Evolutionary conservation across 371 early-diverging fungal species (phyloP).

Genomic region (Neoconidiobolus thromboides): DNA sequence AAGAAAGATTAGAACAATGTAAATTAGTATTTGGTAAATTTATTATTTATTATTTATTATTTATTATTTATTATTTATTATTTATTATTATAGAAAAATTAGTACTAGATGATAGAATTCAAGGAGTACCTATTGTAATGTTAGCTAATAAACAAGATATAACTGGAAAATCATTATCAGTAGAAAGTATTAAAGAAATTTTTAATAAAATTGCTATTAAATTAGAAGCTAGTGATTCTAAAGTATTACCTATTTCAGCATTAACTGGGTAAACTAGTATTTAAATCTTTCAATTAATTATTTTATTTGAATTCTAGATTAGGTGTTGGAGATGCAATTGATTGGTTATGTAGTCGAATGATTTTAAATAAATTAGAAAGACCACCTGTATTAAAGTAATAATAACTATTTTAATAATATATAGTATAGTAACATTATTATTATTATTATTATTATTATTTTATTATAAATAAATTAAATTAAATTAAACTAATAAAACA

Average conservation of each 20-base stretch:
- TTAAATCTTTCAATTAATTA: neutral
- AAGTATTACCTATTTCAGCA: conserved; percentile 56
- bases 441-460: no score
- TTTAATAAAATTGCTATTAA: conserved; percentile 73
- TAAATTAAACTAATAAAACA: no score
- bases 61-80: neutral
- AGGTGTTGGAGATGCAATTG: conserved; percentile 68
- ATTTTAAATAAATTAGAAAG: conserved; percentile 56
- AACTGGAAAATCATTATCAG: conserved; percentile 31
- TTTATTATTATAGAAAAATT: conserved; percentile 28
- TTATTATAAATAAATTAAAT: no score
- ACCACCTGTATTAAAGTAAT: conserved; percentile 32
- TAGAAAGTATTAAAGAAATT: conserved; percentile 79
- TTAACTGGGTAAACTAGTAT: conserved; percentile 37
- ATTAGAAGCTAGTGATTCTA: conserved; percentile 51
- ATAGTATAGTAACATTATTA: no score
- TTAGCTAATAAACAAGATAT: conserved; percentile 87
- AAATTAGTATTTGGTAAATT: conserved; percentile 52
- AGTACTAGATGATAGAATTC: conserved; percentile 48
- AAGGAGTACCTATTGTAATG: conserved; percentile 81
- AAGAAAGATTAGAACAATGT: conserved; percentile 61
- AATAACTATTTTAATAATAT: no score
- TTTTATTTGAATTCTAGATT: conserved; percentile 22
- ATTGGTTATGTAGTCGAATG: conserved; percentile 63
- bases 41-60: neutral